Conservation (phyloP, 2,329 filamentous ascomycete species). For the Neofusicoccum sp. region DNA sequence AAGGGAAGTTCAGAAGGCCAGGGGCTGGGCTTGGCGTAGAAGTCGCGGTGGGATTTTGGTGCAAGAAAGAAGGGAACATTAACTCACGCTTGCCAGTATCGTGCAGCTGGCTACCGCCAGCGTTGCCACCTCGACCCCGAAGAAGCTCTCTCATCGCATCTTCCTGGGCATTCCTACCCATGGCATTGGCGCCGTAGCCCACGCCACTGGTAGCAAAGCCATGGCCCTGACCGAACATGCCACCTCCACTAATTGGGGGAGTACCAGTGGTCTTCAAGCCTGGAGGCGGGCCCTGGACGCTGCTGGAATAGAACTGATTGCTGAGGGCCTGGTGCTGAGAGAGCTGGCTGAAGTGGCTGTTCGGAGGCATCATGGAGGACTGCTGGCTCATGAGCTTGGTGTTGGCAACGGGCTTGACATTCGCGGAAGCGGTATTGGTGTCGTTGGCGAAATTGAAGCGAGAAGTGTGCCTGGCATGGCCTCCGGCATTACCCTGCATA, state of each 20-base stretch:
- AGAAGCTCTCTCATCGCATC: conserved; percentile 82
- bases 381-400: conserved; percentile 80
- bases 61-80: conserved; percentile 88
- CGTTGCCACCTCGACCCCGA: conserved; percentile 59
- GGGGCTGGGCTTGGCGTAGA: conserved; percentile 85
- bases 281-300: conserved; percentile 89
- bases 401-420: conserved; percentile 75
- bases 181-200: conserved; percentile 60
- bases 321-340: conserved; percentile 54
- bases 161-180: conserved; percentile 69
- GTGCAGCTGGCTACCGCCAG: conserved; percentile 66
- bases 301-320: conserved; percentile 75
- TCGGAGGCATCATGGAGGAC: conserved; percentile 74
- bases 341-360: conserved; percentile 50
- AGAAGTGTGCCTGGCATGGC: conserved; percentile 79
- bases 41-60: conserved; percentile 80
- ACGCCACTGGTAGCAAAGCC: conserved; percentile 69
- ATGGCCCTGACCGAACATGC: conserved; percentile 88
- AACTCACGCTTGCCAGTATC: conserved; percentile 98
- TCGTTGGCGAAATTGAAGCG: conserved; percentile 87
- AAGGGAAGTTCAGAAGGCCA: conserved; percentile 87
- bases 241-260: conserved; percentile 73
- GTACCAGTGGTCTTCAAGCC: conserved; percentile 94
- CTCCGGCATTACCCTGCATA: conserved; percentile 56
- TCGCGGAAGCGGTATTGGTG: conserved; percentile 54